Percentiles rank a stretch among this genome's conserved stretches.
These are phyloP conservation scores for Cercospora sp. DNA, from an alignment of 2,329 filamentous ascomycete genomes.

Conservation along the genomic window DNA sequence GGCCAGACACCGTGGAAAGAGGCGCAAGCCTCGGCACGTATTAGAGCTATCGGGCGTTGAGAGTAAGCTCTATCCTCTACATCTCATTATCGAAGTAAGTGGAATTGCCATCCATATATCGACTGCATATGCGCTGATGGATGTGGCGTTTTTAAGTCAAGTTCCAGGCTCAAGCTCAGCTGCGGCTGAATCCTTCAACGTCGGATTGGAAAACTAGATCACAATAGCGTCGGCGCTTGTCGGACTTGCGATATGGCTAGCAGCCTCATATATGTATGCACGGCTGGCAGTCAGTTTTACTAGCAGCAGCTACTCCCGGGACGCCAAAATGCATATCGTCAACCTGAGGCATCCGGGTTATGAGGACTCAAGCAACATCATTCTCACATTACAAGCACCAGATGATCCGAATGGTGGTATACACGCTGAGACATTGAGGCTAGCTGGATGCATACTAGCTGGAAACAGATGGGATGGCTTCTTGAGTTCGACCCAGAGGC, in stretches of 20 bases:
- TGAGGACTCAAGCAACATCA: constrained; percentile 8
- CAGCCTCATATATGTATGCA: not conserved
- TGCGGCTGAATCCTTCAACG: not conserved
- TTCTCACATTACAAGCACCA: constrained; percentile 15
- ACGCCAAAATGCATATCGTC: constrained; percentile 5
- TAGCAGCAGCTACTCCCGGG: too few relatives aligned
- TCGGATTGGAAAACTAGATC: not conserved
- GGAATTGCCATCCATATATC: not conserved
- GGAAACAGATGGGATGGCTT: constrained; percentile 15
- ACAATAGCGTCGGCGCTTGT: not conserved
- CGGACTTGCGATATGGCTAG: not conserved
- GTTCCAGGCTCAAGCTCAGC: not conserved
- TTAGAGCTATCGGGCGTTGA: not conserved
- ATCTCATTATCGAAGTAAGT: not conserved
- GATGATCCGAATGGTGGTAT: constrained; percentile 17
- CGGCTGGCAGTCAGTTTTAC: too few relatives aligned
- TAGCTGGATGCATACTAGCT: constrained; percentile 5
- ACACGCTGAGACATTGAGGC: constrained; percentile 11
- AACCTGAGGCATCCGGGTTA: constrained; percentile 13
- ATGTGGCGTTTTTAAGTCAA: not conserved
- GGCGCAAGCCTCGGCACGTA: not conserved
- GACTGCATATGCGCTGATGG: not conserved
- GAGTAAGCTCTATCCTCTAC: not conserved
- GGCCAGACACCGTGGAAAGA: not conserved
- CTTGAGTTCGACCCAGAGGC: constrained; percentile 6